Evolutionary conservation across 148 eudicot species (phyloP).

Genomic region (Nepenthes gracilis): DNA sequence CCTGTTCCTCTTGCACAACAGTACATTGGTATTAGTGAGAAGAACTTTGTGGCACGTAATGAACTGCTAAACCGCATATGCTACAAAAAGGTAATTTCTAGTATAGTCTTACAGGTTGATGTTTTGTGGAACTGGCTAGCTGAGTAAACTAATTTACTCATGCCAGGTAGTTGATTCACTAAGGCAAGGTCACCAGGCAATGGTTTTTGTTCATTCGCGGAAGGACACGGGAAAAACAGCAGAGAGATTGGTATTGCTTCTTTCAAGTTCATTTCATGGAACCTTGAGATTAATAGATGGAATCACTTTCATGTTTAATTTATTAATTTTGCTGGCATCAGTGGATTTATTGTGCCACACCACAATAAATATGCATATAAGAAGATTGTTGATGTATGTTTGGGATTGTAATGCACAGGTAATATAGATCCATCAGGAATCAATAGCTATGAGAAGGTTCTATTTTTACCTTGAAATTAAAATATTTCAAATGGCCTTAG

Average conservation of each 20-base stretch:
- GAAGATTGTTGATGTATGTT: too few species aligned
- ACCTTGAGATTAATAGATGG: neutral
- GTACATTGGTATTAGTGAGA: constrained; percentile 90
- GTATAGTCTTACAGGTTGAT: neutral
- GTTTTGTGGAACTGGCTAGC: too few species aligned
- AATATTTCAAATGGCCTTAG: too few species aligned
- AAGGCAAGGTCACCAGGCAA: constrained; percentile 84
- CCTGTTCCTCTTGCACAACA: constrained; percentile 98
- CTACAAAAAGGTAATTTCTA: constrained; percentile 64
- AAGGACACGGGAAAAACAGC: constrained; percentile 97
- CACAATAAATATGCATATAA: too few species aligned
- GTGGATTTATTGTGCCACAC: too few species aligned
- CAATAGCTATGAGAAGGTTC: too few species aligned
- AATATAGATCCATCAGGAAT: too few species aligned
- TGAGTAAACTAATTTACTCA: constrained; percentile 1
- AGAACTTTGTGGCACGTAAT: constrained; percentile 67
- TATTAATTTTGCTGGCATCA: neutral
- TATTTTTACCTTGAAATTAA: too few species aligned
- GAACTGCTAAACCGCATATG: constrained; percentile 75
- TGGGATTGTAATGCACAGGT: too few species aligned
- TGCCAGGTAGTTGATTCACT: constrained; percentile 80
- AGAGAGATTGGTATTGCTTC: constrained; percentile 59
- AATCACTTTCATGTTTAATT: neutral
- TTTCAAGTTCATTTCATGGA: neutral
- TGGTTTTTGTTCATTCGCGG: constrained; percentile 97